Percentiles rank a stretch among this genome's conserved stretches.
Evolutionary conservation across 148 eudicot species (phyloP).

Genomic region (Silene uniflora): DNA sequence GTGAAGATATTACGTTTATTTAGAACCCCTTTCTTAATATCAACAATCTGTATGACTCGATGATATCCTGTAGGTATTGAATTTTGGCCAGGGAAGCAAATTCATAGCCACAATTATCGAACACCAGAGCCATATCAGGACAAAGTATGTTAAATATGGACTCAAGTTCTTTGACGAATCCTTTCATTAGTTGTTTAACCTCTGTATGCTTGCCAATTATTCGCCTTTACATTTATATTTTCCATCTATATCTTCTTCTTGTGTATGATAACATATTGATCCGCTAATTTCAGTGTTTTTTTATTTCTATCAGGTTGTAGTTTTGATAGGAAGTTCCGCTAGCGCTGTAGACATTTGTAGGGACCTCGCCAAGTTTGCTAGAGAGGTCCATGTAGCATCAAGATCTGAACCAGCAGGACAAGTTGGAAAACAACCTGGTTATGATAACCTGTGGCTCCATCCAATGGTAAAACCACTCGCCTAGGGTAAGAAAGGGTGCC

Average conservation of each 20-base stretch:
- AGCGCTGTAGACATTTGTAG: conserved; percentile 81
- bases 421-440: too few relatives aligned
- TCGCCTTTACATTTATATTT: background rate
- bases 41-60: background rate
- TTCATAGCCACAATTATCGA: conserved; percentile 97
- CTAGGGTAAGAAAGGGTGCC: conserved; percentile 20
- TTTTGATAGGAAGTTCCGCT: conserved; percentile 78
- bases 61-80: conserved; percentile 50
- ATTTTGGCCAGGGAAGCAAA: conserved; percentile 82
- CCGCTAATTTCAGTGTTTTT: conserved; percentile 13
- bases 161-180: conserved; percentile 1
- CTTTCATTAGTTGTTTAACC: background rate
- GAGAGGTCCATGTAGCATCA: conserved; percentile 84
- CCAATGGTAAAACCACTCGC: background rate
- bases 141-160: conserved; percentile 43
- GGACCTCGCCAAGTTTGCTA: conserved; percentile 69
- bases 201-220: background rate
- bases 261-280: background rate
- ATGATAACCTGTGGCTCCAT: too few relatives aligned
- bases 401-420: conserved; percentile 45
- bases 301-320: conserved; percentile 50
- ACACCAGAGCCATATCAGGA: conserved; percentile 63
- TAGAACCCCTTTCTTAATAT: background rate
- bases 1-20: background rate
- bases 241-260: background rate